Base-by-base conservation (phyloP, 2,329 filamentous ascomycete species). In the Pseudopyricularia cyperi region DNA sequence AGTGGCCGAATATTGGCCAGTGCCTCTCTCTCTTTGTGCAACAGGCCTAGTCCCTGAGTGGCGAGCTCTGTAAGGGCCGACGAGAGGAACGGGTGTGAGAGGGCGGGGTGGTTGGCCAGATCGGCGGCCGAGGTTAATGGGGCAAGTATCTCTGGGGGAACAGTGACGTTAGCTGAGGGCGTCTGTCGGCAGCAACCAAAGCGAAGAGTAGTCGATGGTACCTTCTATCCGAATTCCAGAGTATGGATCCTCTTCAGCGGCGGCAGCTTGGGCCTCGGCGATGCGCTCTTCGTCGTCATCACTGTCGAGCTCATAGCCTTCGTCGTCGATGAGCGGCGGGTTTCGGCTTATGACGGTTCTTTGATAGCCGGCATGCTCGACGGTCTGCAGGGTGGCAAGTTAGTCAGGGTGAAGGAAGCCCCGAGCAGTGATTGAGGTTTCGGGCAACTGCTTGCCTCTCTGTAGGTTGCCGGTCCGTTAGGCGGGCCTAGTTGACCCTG, bases 61-160 rank as follows among this genome's bases (percentile, higher is more conserved):
- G 83, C 79, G 52, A 94, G 76, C 56, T 87, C 79, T 49, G 79
- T 82, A 17, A 93, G 74, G 11, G 84, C 86, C 57, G 79, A 82
- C 49, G 85, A 87, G 14, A 76, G 83, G 63, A 89, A 93, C 0
- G 87, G 82, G 58, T 81, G 75, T 55, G 85, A 87, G 39, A 90
- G 71, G 24, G 84, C 84, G 50, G 86, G 83, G 63, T 93, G 87
- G 52, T 75, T 76, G 14, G 85, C 77, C 15, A 94, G 73, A 54
- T 90, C 85, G 64, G 84, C 84, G 49, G 86, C 80, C 33, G 85
- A 74, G 17, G 84, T 88, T 52, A 93, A 71, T 12, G 88, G 88
- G 19, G 83, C 83, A 52, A 93, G 79, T 15, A 91, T 73, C 52
- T 81, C 85, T 89, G 60, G 12, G 48, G 50, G 34, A 48, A 35